A percentile compares a stretch with the other conserved stretches of the same genome.
Conservation (phyloP, 768 basidiomycete genomes). For the Hygrophorus pudorinus region DNA sequence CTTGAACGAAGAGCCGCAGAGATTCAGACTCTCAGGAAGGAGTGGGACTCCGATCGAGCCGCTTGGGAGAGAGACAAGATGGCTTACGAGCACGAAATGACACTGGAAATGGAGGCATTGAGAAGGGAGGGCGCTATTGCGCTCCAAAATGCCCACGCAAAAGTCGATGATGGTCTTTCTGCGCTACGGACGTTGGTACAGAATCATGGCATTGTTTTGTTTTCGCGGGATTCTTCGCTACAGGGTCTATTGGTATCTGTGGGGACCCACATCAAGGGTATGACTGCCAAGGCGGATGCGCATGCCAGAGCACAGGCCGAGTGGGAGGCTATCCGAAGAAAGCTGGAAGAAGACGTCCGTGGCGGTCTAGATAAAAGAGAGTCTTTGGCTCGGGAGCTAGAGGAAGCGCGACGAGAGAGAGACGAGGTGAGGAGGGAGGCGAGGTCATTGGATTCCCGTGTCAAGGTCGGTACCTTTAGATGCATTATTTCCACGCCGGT, state of each 20-base stretch:
- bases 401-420: conserved; percentile 39
- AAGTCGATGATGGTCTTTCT: conserved; percentile 41
- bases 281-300: conserved; percentile 34
- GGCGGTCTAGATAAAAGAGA: conserved; percentile 37
- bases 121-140: conserved; percentile 29
- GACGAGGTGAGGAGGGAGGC: conserved; percentile 38
- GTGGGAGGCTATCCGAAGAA: conserved; percentile 34
- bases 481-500: neutral
- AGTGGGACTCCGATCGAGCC: conserved; percentile 35
- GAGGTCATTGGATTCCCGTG: conserved; percentile 25
- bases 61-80: conserved; percentile 43
- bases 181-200: conserved; percentile 43
- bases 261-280: conserved; percentile 38
- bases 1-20: conserved; percentile 33
- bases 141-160: conserved; percentile 28
- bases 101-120: conserved; percentile 38
- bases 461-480: conserved; percentile 22
- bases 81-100: conserved; percentile 38
- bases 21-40: conserved; percentile 24
- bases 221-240: conserved; percentile 39
- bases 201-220: conserved; percentile 46
- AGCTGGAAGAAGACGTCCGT: conserved; percentile 41
- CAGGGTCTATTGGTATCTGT: conserved; percentile 39
- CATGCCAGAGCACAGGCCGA: conserved; percentile 34
- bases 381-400: conserved; percentile 39